Conservation (phyloP, 2,329 filamentous ascomycete species). For the Trichoderma breve region DNA sequence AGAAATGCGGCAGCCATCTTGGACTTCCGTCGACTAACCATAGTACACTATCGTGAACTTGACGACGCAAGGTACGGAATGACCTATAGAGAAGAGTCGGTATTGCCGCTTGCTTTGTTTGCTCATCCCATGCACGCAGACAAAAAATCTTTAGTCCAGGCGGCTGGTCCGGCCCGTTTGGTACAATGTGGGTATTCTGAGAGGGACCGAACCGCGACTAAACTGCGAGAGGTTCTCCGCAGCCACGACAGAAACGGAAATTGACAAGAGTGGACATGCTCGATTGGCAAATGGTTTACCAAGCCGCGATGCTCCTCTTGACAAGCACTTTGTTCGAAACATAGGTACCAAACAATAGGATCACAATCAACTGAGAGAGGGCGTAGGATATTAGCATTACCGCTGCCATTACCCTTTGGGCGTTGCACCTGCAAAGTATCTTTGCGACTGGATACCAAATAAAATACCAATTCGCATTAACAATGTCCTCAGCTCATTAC, state of each 20-base stretch:
- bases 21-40: not conserved
- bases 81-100: not conserved
- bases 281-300: not conserved
- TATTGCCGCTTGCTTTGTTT: not conserved
- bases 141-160: constrained; percentile 6
- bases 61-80: not conserved
- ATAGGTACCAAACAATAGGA: not conserved
- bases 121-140: not conserved
- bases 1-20: not conserved
- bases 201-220: constrained; percentile 15
- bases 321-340: not conserved
- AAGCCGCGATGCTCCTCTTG: not conserved
- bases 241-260: constrained; percentile 18
- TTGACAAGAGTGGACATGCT: not conserved
- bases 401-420: not conserved
- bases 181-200: constrained; percentile 6
- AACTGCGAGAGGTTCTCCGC: constrained; percentile 7
- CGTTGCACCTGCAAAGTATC: not conserved
- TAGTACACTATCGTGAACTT: not conserved
- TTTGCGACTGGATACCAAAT: not conserved
- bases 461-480: not conserved
- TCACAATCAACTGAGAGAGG: not conserved
- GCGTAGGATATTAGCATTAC: not conserved
- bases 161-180: constrained; percentile 19
- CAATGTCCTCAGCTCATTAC: not conserved